Percentiles rank a stretch among this genome's conserved stretches.
Evolutionary conservation across 1,284 basidiomycete genomes (phyloP).

Genomic region (Cutaneotrichosporon cavernicola): DNA sequence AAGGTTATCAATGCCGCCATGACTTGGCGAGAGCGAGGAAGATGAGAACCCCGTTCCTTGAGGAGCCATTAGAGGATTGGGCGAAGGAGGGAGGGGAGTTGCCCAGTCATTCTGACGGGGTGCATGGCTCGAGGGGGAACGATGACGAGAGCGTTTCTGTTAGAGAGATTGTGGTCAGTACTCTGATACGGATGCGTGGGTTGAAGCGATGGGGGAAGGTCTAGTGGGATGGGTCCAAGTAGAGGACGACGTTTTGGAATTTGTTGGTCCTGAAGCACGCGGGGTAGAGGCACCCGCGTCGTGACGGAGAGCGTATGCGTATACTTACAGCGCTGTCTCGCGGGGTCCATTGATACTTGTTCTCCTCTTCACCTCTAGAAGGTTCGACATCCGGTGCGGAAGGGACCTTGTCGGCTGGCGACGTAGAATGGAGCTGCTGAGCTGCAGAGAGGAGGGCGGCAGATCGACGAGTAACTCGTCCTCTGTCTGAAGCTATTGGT

Average conservation of each 20-base stretch:
- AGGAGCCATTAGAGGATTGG: background rate
- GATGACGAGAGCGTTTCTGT: constrained; percentile 24
- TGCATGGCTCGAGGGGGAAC: constrained; percentile 15
- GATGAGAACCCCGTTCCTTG: background rate
- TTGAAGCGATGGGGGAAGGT: background rate
- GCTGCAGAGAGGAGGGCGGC: constrained; percentile 10
- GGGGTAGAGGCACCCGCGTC: constrained; percentile 10
- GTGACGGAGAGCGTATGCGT: background rate
- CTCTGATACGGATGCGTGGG: background rate
- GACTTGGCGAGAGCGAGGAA: constrained; percentile 14
- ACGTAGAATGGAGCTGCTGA: background rate
- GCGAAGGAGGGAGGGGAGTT: background rate
- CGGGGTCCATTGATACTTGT: constrained; percentile 31
- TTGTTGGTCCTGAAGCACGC: background rate
- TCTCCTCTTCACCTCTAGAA: constrained; percentile 40
- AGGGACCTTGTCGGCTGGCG: constrained; percentile 5
- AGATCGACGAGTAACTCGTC: constrained; percentile 10
- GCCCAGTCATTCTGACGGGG: background rate
- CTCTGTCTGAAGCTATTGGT: background rate
- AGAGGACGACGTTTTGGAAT: background rate
- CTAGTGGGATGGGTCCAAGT: background rate
- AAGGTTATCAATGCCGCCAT: constrained; percentile 29
- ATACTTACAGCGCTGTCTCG: constrained; percentile 18
- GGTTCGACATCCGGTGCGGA: constrained; percentile 26
- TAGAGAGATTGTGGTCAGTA: background rate